Evolutionary conservation across 192 early-diverging fungal genomes (phyloP).

Genomic region (Phlyctochytrium bullatum): DNA sequence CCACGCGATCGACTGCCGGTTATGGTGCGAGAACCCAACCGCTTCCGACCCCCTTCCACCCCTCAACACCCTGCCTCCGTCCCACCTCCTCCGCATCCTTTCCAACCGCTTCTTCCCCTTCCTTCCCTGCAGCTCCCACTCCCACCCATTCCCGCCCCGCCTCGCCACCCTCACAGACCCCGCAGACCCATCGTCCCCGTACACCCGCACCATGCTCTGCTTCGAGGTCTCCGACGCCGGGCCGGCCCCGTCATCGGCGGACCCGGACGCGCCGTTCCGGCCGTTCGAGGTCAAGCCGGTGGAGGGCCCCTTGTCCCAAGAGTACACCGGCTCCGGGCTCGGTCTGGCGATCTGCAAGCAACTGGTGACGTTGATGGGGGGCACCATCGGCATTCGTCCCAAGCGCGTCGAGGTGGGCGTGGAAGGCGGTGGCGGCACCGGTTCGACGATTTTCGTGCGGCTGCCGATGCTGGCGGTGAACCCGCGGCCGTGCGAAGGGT

Average conservation of each 20-base stretch:
- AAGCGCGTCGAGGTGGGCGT: constrained; percentile 10
- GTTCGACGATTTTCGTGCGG: constrained; percentile 14
- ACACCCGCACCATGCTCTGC: too few relatives aligned
- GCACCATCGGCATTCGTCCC: too few relatives aligned
- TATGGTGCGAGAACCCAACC: neutral
- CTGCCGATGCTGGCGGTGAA: too few relatives aligned
- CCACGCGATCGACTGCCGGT: constrained; percentile 6
- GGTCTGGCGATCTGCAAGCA: constrained; percentile 81
- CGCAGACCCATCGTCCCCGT: too few relatives aligned
- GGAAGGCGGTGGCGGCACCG: neutral
- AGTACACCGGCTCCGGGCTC: constrained; percentile 84
- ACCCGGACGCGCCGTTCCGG: constrained; percentile 24
- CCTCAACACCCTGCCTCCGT: too few relatives aligned
- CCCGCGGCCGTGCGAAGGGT: too few relatives aligned
- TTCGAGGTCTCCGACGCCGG: neutral
- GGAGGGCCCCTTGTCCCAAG: constrained; percentile 17
- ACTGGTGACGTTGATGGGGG: constrained; percentile 42
- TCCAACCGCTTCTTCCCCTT: too few relatives aligned
- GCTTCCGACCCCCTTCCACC: too few relatives aligned
- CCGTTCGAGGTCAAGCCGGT: constrained; percentile 14
- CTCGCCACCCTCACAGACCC: too few relatives aligned
- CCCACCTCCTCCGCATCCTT: too few relatives aligned
- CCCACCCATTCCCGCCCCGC: too few relatives aligned
- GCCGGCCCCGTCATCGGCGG: constrained; percentile 47
- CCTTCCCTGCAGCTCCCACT: too few relatives aligned